These are phyloP conservation scores for Hanseniaspora taiwanica DNA, from an alignment of 805 yeast species.

Conservation along the genomic window DNA sequence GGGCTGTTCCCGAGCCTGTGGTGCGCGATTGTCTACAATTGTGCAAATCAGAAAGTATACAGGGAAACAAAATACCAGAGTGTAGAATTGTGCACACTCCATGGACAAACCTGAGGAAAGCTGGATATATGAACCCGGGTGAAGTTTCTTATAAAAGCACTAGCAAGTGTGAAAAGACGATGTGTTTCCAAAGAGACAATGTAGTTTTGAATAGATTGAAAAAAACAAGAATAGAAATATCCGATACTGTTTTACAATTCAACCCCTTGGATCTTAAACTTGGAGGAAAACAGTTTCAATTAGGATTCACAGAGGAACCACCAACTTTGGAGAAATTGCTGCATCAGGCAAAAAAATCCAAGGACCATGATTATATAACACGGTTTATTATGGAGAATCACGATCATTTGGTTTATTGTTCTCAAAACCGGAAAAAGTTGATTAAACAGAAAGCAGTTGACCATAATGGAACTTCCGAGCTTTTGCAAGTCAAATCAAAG, in stretches of 20 bases:
- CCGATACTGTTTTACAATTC: constrained; percentile 15
- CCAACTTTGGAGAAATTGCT: constrained; percentile 13
- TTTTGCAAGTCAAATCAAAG: background rate
- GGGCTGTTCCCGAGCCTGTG: constrained; percentile 37
- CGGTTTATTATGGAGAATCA: too few relatives aligned
- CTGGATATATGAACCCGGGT: constrained; percentile 63
- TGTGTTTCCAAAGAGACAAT: constrained; percentile 44
- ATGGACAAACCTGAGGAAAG: constrained; percentile 53
- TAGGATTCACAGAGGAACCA: background rate
- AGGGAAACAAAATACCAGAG: constrained; percentile 58
- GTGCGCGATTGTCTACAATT: constrained; percentile 51
- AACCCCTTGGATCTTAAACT: too few relatives aligned
- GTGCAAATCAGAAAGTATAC: constrained; percentile 65
- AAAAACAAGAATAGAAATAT: constrained; percentile 47
- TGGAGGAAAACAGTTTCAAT: too few relatives aligned
- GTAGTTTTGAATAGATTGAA: constrained; percentile 45
- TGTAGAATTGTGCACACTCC: constrained; percentile 62
- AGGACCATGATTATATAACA: constrained; percentile 18
- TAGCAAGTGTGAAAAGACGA: constrained; percentile 37
- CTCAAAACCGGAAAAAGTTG: too few relatives aligned
- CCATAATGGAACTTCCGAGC: too few relatives aligned
- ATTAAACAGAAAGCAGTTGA: too few relatives aligned
- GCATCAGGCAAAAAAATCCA: constrained; percentile 20
- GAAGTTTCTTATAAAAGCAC: constrained; percentile 62
- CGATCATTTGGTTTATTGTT: too few relatives aligned